Base-by-base conservation (phyloP, 2,329 filamentous ascomycete species). In the Paraconiothyrium brasiliense region DNA sequence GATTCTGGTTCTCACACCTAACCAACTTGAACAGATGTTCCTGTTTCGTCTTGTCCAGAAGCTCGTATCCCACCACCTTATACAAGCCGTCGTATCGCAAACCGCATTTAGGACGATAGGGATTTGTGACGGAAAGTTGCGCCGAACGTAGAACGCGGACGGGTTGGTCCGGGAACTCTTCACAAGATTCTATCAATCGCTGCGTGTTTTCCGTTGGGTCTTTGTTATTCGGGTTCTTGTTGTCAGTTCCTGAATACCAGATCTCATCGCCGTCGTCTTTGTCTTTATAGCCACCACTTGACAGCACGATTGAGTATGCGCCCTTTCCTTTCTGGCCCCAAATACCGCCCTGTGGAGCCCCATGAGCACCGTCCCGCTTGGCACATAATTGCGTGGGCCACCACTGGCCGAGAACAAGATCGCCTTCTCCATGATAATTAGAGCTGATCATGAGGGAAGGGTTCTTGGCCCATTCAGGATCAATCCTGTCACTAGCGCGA, bases 41-140 rank as follows among this genome's bases (percentile, higher is more conserved):
- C 2, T 79, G 78, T n/a, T 77, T 80, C 13, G 70, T 66, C 4
- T 66, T 37, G 57, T 86, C 79, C 1, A 83, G 39, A 0, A 80
- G 57, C 61, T 81, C 70, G 51, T 76, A 78, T 2, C 60, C 68
- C 0, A 73, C 75, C 5, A 88, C 81, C 6, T 76, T 68, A 63
- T 89, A 89, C 0, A 88, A 70, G 0, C 86, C 87, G 69, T 89
- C 86, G 56, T 88, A 88, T 1, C 87, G 75, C n/a, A 85, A 78
- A 0, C 86, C 86, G 10, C 75, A 62, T 1, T 69, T 61, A 0
- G 86, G 86, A 0, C 82, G 77, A 57, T 81, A 85, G 0, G 59
- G 63, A 20, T 81, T 81, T 1, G 65, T 68, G 10, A 73, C 71
- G 0, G 57, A 55, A 2, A 82, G 71, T 20, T 82, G 80, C 4